Evolutionary conservation across 163 green algal genomes (phyloP), one percentile per base, ranked within the genome.

Genomic region (Chloroidium sp.): DNA sequence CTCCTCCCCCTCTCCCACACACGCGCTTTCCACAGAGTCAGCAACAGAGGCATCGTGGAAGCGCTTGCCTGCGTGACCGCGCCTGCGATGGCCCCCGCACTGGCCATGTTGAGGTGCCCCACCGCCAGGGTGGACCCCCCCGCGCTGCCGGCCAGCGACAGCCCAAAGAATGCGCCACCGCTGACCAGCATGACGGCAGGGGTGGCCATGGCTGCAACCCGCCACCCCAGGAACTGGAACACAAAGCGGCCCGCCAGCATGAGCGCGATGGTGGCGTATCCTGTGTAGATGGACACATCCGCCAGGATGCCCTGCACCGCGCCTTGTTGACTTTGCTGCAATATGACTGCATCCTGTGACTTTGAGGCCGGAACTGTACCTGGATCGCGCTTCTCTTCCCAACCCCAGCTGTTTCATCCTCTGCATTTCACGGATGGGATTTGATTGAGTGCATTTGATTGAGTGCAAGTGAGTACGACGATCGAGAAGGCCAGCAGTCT

Each of bases 201-300:
- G 1, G 91, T 94, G n/a, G 91, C 89, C 0, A 86, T 79, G 0
- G 92, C 93, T 0, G 93, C 92, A 0, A 88, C 85, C 3, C 85
- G 84, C 93, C 93, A 97, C 14, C 93, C 93, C 59, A 92, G 82
- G 74, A 92, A 87, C 84, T 92, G 85, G 74, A 90, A 91, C 0
- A 91, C 84, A 61, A 89, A 87, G 36, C 78, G 81, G 59, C 82
- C 78, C 3, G 85, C 79, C 58, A 94, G 77, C 88, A 93, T 94
- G n/a, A 90, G 82, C 1, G 80, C 81, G 68, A 94, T 93, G 13
- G 90, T 94, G 62, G 85, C 75, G 58, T 82, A 90, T n/a, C 90
- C 90, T 2, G 93, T 96, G 58, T 87, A 90, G 60, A 94, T 95
- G 0, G 90, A 90, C 62, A 97, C 92, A 76, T 96, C 93, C 2